Evolutionary conservation across 2,329 filamentous ascomycete genomes (phyloP).

Genomic region (Pseudogymnoascus sp.): DNA sequence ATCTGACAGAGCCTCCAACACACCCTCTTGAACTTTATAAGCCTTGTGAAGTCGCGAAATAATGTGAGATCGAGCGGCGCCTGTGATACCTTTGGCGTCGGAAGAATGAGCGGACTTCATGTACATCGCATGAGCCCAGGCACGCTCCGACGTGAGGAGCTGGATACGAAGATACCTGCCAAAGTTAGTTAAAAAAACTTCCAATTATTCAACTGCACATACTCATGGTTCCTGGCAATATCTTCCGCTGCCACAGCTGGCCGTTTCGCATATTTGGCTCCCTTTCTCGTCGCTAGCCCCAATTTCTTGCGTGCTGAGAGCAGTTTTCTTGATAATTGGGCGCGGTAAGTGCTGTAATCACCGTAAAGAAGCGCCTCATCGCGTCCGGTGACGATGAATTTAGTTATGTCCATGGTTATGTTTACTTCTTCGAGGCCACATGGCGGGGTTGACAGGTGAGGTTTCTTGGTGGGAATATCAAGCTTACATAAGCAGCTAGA

Average conservation of each 20-base stretch:
- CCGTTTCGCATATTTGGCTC: slow-evolving; percentile 76
- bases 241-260: slow-evolving; percentile 65
- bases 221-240: slow-evolving; percentile 71
- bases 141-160: slow-evolving; percentile 79
- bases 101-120: slow-evolving; percentile 79
- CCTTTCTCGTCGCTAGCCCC: slow-evolving; percentile 74
- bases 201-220: slow-evolving; percentile 31
- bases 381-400: slow-evolving; percentile 70
- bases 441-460: slow-evolving; percentile 7
- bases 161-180: slow-evolving; percentile 69
- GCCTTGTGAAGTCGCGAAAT: slow-evolving; percentile 82
- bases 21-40: slow-evolving; percentile 58
- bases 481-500: background rate
- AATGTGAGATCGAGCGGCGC: slow-evolving; percentile 78
- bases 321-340: slow-evolving; percentile 71
- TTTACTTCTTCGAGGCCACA: background rate
- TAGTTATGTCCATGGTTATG: slow-evolving; percentile 78
- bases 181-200: background rate
- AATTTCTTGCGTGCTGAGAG: slow-evolving; percentile 80
- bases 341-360: slow-evolving; percentile 80
- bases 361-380: slow-evolving; percentile 81
- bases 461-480: slow-evolving; percentile 8
- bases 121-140: slow-evolving; percentile 93
- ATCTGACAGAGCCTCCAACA: slow-evolving; percentile 62
- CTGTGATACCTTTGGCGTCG: slow-evolving; percentile 72